Evolutionary conservation across 106 monocot species (phyloP).

Genomic region (Apostasia ramifera): DNA sequence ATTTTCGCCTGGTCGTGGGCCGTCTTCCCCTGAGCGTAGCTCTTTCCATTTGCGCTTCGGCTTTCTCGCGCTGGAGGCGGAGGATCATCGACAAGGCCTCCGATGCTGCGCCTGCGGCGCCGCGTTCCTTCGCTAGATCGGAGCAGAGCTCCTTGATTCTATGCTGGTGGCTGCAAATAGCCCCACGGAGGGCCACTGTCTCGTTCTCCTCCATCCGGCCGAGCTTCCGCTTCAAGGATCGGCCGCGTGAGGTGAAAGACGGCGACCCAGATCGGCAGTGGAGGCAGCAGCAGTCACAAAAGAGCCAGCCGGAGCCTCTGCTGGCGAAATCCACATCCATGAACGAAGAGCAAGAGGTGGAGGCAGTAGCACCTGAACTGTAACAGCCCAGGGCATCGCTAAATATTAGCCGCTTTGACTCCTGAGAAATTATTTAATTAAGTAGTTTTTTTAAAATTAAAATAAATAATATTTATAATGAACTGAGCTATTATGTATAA

Average conservation of each 20-base stretch:
- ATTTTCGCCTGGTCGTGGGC: constrained; percentile 6
- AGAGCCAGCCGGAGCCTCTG: too few relatives aligned
- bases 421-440: too few relatives aligned
- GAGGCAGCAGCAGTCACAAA: too few relatives aligned
- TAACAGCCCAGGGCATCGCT: too few relatives aligned
- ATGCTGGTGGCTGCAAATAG: constrained; percentile 14
- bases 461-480: too few relatives aligned
- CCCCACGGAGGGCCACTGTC: constrained; percentile 20
- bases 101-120: constrained; percentile 18
- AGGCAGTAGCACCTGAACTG: too few relatives aligned
- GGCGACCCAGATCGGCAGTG: neutral
- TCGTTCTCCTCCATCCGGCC: constrained; percentile 14
- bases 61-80: constrained; percentile 29
- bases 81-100: constrained; percentile 40
- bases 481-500: too few relatives aligned
- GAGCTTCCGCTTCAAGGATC: constrained; percentile 1
- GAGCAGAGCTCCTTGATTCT: constrained; percentile 18
- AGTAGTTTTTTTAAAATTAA: too few relatives aligned
- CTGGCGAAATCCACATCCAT: too few relatives aligned
- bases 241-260: neutral
- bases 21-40: constrained; percentile 26
- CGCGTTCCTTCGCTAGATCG: constrained; percentile 33
- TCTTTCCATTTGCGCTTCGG: constrained; percentile 32
- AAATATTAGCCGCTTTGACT: too few relatives aligned
- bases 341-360: too few relatives aligned